These are phyloP conservation scores for Mortierella alpina DNA, from an alignment of 192 early-diverging fungal genomes.

Conservation along the genomic window DNA sequence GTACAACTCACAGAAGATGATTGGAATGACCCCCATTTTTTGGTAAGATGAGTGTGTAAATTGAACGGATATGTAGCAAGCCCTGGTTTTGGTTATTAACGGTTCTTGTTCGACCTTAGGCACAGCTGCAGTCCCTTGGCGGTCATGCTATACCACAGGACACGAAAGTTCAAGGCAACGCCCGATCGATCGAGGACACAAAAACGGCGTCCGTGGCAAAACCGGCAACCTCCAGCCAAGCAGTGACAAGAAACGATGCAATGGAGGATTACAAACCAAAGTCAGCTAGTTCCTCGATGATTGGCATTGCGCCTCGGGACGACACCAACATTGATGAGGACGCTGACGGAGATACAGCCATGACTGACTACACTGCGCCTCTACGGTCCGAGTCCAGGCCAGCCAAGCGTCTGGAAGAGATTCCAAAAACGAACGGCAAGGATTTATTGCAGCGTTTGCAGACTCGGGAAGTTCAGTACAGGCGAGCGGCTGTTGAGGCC, in stretches of 20 bases:
- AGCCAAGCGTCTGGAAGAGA: constrained; percentile 23
- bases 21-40: constrained; percentile 79
- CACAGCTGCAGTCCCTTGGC: constrained; percentile 48
- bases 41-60: constrained; percentile 51
- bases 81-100: background rate
- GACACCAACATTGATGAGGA: constrained; percentile 22
- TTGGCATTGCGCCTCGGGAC: constrained; percentile 42
- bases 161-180: background rate
- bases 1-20: constrained; percentile 79
- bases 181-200: background rate
- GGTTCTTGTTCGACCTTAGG: background rate
- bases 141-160: constrained; percentile 29
- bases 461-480: constrained; percentile 61
- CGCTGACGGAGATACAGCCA: constrained; percentile 16
- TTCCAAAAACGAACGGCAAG: constrained; percentile 39
- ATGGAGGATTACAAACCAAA: background rate
- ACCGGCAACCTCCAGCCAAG: background rate
- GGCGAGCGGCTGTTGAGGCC: constrained; percentile 58
- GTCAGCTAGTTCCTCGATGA: constrained; percentile 40
- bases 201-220: background rate
- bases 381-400: constrained; percentile 28
- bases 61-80: too few relatives aligned
- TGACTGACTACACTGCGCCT: constrained; percentile 12
- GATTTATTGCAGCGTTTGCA: constrained; percentile 35
- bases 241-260: background rate